Evolutionary conservation across 106 monocot species (phyloP), one percentile per base, ranked within the genome.

Genomic region (Alisma plantagoaquatica): DNA sequence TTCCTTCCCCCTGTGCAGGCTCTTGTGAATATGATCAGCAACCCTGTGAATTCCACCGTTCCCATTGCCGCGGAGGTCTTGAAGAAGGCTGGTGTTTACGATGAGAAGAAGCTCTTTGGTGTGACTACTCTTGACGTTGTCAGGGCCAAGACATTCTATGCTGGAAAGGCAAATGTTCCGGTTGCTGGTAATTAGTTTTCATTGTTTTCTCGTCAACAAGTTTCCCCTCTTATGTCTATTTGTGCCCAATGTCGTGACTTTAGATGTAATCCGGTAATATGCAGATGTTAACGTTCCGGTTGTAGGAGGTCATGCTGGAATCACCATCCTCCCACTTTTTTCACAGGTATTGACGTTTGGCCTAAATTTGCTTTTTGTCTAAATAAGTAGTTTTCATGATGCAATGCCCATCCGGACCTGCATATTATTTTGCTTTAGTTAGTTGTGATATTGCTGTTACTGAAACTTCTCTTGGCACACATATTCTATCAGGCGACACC

Each of bases 401-500:
- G n/a, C n/a, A n/a, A n/a, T n/a, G n/a, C n/a, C n/a, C n/a, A n/a
- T n/a, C n/a, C n/a, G n/a, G n/a, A n/a, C n/a, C n/a, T n/a, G n/a
- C n/a, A n/a, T n/a, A n/a, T n/a, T n/a, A n/a, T n/a, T n/a, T n/a
- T n/a, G n/a, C n/a, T n/a, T n/a, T n/a, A n/a, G n/a, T n/a, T n/a
- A n/a, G n/a, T n/a, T n/a, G n/a, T n/a, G n/a, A n/a, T n/a, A n/a
- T n/a, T n/a, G n/a, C n/a, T n/a, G n/a, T n/a, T n/a, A n/a, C n/a
- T n/a, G n/a, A n/a, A n/a, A n/a, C n/a, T n/a, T n/a, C n/a, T n/a
- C n/a, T n/a, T n/a, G n/a, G n/a, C n/a, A n/a, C n/a, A n/a, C n/a
- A n/a, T n/a, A n/a, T n/a, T n/a, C n/a, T n/a, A n/a, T n/a, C 50
- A 94, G 94, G 94, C 94, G 33, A 88, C 94, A 59, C 94, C 94